Conservation (phyloP, 176 grass and related monocot genomes). For the Hordeum vulgare region DNA sequence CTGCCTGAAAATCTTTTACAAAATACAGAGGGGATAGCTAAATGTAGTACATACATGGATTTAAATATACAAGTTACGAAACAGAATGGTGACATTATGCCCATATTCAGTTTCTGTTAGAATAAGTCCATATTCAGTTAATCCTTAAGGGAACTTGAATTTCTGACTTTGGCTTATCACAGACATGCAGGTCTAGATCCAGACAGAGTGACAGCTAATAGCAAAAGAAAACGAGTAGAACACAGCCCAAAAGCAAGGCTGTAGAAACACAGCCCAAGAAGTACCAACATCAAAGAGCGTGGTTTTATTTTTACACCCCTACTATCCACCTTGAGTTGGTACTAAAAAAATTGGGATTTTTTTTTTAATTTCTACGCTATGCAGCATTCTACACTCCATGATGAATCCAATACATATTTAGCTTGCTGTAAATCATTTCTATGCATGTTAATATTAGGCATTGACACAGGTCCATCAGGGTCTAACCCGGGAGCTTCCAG, state of each 20-base stretch:
- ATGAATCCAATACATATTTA: neutral
- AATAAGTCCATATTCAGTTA: neutral
- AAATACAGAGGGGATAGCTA: neutral
- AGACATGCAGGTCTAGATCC: conserved; percentile 5
- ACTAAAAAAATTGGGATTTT: too few relatives aligned
- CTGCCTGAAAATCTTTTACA: neutral
- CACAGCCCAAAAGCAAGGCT: neutral
- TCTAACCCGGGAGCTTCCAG: too few relatives aligned
- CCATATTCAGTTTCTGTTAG: neutral
- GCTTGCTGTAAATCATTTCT: neutral
- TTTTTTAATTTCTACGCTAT: too few relatives aligned
- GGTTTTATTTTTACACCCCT: too few relatives aligned
- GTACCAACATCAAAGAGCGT: neutral
- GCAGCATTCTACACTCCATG: too few relatives aligned
- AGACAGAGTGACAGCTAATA: neutral
- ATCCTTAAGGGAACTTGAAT: neutral
- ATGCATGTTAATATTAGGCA: neutral
- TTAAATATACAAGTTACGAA: neutral
- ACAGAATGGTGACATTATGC: neutral
- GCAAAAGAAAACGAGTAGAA: neutral
- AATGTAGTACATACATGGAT: neutral
- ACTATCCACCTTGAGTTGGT: too few relatives aligned
- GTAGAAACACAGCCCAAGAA: neutral
- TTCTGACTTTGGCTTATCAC: neutral
- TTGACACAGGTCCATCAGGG: neutral